phyloP scores from a whole-genome alignment of 495 filamentous ascomycete genomes.

The Chaetomidium leptoderma region DNA sequence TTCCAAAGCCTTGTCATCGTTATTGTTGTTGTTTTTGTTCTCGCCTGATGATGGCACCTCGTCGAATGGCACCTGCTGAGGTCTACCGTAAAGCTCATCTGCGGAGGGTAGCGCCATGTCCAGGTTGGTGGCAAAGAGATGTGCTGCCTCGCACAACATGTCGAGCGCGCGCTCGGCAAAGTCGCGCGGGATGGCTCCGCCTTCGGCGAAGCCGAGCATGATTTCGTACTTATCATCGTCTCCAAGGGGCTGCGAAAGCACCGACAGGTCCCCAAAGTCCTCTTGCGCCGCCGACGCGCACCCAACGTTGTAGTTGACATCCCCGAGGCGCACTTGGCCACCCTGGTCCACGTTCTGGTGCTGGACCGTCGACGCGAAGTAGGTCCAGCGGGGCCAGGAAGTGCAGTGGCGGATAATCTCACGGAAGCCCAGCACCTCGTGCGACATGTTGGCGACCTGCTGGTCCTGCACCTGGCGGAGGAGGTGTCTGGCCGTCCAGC shows the following conservation, averaged over 20 bases:
- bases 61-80: slow-evolving; percentile 9
- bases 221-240: slow-evolving; percentile 20
- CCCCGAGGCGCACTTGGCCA: slow-evolving; percentile 11
- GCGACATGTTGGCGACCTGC: slow-evolving; percentile 45
- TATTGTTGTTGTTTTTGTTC: not conserved
- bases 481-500: slow-evolving; percentile 35
- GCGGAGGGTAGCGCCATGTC: slow-evolving; percentile 11
- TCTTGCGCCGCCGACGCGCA: slow-evolving; percentile 18
- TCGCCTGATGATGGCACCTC: not conserved
- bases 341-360: slow-evolving; percentile 29
- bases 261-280: slow-evolving; percentile 21
- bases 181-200: slow-evolving; percentile 16
- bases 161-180: slow-evolving; percentile 24
- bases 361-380: slow-evolving; percentile 29
- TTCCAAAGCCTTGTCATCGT: not conserved
- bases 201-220: slow-evolving; percentile 20
- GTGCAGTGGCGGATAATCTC: slow-evolving; percentile 58
- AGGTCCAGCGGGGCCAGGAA: slow-evolving; percentile 47
- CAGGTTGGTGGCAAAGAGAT: slow-evolving; percentile 15
- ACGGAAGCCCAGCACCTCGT: slow-evolving; percentile 50
- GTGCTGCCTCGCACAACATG: slow-evolving; percentile 18
- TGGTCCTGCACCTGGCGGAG: slow-evolving; percentile 56
- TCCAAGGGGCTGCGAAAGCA: slow-evolving; percentile 16
- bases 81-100: not conserved
- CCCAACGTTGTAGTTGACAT: slow-evolving; percentile 18